Conservation (phyloP, 495 filamentous ascomycete genomes). For the Trichoderma asperelloides region DNA sequence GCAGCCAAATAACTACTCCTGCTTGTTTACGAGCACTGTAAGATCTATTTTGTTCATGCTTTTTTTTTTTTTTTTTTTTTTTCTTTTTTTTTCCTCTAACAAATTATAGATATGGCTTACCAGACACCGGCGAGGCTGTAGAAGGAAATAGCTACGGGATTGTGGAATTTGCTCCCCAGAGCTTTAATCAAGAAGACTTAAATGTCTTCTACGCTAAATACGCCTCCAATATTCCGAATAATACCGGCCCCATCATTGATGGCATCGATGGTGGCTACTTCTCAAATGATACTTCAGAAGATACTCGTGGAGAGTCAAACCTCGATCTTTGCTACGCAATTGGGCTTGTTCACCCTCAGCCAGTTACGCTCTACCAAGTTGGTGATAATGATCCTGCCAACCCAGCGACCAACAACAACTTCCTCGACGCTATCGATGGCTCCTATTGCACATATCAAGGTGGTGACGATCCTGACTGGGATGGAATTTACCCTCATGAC, state of each 20-base stretch:
- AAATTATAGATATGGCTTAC: constrained; percentile 15
- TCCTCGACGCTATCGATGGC: constrained; percentile 35
- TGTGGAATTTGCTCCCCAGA: constrained; percentile 30
- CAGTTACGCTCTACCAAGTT: constrained; percentile 31
- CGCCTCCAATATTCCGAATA: constrained; percentile 15
- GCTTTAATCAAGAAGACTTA: constrained; percentile 34
- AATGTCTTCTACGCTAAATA: constrained; percentile 29
- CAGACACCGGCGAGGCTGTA: constrained; percentile 10
- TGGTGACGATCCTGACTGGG: constrained; percentile 24
- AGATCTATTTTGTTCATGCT: constrained; percentile 7
- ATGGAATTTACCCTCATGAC: constrained; percentile 31
- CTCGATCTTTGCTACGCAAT: constrained; percentile 28
- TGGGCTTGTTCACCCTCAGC: constrained; percentile 31
- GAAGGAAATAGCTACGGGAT: constrained; percentile 26
- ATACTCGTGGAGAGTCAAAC: constrained; percentile 10
- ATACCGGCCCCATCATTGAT: constrained; percentile 15
- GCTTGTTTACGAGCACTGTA: constrained; percentile 26
- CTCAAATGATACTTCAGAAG: background rate
- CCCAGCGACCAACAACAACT: constrained; percentile 30
- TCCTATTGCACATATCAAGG: constrained; percentile 23
- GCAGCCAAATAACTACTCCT: constrained; percentile 23
- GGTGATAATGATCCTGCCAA: constrained; percentile 21
- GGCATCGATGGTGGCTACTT: constrained; percentile 13
- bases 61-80: no score
- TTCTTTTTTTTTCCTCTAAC: no score